Percentiles rank a stretch among this genome's conserved stretches.
These are phyloP conservation scores for Tetrapisispora taiwanensis DNA, from an alignment of 805 yeast genomes.

Conservation along the genomic window DNA sequence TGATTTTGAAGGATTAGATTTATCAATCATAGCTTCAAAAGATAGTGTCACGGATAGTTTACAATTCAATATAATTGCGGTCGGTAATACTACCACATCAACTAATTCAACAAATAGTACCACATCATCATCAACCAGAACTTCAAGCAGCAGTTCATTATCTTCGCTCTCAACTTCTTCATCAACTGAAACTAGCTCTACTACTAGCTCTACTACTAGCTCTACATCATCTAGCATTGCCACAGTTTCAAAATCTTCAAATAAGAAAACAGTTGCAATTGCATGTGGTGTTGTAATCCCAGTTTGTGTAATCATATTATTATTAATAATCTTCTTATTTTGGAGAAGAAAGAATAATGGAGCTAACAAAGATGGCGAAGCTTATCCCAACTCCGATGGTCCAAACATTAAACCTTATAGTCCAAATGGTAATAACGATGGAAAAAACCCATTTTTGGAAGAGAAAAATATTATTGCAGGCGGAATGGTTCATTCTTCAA, in stretches of 20 bases:
- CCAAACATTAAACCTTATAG: slow-evolving; percentile 13
- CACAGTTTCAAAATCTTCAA: slow-evolving; percentile 15
- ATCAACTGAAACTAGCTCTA: slow-evolving; percentile 20
- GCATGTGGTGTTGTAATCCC: slow-evolving; percentile 89
- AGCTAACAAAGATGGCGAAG: slow-evolving; percentile 14
- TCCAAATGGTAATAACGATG: background rate
- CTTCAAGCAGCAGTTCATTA: slow-evolving; percentile 5
- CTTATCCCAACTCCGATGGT: slow-evolving; percentile 7
- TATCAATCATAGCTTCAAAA: slow-evolving; percentile 35
- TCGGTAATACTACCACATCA: slow-evolving; percentile 21
- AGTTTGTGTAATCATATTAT: slow-evolving; percentile 40
- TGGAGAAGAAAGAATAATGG: slow-evolving; percentile 38
- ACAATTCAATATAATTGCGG: slow-evolving; percentile 46
- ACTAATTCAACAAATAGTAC: slow-evolving; percentile 1
- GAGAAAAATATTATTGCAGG: slow-evolving; percentile 32
- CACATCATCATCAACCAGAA: slow-evolving; percentile 8
- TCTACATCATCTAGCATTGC: slow-evolving; percentile 24
- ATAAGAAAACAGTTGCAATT: slow-evolving; percentile 52
- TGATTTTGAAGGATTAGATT: slow-evolving; percentile 32
- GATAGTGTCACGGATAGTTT: slow-evolving; percentile 31
- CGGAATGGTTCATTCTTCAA: slow-evolving; percentile 41
- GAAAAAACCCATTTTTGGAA: slow-evolving; percentile 28
- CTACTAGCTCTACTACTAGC: slow-evolving; percentile 19
- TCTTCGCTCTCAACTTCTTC: slow-evolving; percentile 27
- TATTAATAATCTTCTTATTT: slow-evolving; percentile 43